Conservation (phyloP, 169 alveolate genomes). For the Eimeria sp. region DNA sequence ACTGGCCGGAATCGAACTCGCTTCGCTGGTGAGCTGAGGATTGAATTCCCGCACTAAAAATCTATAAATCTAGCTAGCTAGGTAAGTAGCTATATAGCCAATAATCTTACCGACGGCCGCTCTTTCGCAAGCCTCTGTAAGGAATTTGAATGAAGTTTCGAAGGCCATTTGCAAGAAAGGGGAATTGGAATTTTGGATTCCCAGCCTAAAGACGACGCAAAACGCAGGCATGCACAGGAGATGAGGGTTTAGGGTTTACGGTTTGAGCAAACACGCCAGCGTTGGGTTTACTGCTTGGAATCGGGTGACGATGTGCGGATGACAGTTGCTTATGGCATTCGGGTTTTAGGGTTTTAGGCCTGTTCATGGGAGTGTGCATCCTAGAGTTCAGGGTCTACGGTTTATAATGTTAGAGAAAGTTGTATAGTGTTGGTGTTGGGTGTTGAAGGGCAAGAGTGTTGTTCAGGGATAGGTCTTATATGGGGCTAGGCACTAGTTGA, state of each 20-base stretch:
- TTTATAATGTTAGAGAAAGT: neutral
- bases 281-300: no score
- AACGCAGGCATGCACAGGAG: neutral
- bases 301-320: no score
- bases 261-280: neutral
- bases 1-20: no score
- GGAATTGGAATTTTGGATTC: constrained; percentile 95
- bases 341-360: neutral
- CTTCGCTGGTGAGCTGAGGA: no score
- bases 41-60: no score
- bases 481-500: neutral
- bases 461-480: neutral
- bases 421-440: neutral
- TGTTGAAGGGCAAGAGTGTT: neutral
- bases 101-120: constrained; percentile 78
- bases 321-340: neutral
- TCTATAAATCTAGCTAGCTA: neutral
- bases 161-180: constrained; percentile 98
- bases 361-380: neutral
- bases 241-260: neutral
- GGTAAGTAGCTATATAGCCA: neutral
- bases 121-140: constrained; percentile 91
- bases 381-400: neutral
- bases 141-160: constrained; percentile 97
- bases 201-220: constrained; percentile 75